phyloP scores from a whole-genome alignment of 2,329 filamentous ascomycete genomes.

The Geoglossum cookeanum region DNA sequence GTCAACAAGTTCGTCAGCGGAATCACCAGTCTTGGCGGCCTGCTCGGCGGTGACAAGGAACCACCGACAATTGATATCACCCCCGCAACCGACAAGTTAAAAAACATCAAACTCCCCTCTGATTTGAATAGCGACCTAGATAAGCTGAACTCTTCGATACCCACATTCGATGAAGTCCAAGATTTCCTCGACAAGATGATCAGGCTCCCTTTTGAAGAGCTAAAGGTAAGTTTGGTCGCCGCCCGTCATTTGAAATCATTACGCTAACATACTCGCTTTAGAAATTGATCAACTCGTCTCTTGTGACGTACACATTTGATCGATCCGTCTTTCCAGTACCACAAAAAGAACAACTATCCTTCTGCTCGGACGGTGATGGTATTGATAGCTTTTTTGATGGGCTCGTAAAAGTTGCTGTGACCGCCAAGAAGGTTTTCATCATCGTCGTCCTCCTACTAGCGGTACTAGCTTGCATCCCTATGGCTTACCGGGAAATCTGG shows the following conservation, averaged over 20 bases:
- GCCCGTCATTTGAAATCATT: not conserved
- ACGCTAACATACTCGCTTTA: constrained; percentile 1
- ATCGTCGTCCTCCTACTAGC: constrained; percentile 55
- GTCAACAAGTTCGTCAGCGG: constrained; percentile 31
- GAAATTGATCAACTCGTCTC: constrained; percentile 47
- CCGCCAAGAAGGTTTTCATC: constrained; percentile 56
- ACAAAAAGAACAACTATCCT: constrained; percentile 60
- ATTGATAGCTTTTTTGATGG: constrained; percentile 70
- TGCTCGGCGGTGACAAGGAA: constrained; percentile 21
- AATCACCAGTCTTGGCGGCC: constrained; percentile 29
- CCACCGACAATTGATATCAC: constrained; percentile 45
- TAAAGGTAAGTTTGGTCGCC: constrained; percentile 32
- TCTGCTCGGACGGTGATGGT: constrained; percentile 71
- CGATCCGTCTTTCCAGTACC: constrained; percentile 63
- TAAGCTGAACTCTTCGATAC: constrained; percentile 59
- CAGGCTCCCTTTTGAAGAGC: constrained; percentile 58
- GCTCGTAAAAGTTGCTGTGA: constrained; percentile 45
- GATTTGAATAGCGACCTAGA: constrained; percentile 49
- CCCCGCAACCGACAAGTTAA: constrained; percentile 43
- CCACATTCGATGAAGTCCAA: constrained; percentile 65
- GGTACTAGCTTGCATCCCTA: constrained; percentile 52
- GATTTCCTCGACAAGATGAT: constrained; percentile 63
- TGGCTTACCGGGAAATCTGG: constrained; percentile 64
- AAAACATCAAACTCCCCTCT: constrained; percentile 48
- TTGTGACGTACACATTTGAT: constrained; percentile 62